phyloP scores from a whole-genome alignment of 2,329 filamentous ascomycete species.

The Cercospora citrullina region DNA sequence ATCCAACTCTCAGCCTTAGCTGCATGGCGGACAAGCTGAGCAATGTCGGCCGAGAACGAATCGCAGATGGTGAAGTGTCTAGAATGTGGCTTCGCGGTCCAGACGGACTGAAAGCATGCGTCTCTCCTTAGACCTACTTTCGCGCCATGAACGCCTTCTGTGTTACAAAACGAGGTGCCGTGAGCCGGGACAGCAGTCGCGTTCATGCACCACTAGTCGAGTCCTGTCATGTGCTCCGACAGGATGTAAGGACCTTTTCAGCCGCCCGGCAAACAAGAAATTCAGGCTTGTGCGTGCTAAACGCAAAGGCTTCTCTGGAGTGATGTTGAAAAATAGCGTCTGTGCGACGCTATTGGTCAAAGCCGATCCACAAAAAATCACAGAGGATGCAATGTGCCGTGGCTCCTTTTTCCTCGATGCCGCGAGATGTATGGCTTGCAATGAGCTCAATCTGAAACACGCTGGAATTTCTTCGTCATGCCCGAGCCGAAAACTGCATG shows the following conservation, averaged over 20 bases:
- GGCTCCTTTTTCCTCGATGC: slow-evolving; percentile 1
- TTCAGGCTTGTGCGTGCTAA: slow-evolving; percentile 3
- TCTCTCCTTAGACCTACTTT: slow-evolving; percentile 4
- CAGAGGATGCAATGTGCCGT: slow-evolving; percentile 2
- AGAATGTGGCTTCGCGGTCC: background rate
- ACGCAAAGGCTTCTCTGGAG: background rate
- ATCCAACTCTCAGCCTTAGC: background rate
- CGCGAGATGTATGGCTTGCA: slow-evolving; percentile 7
- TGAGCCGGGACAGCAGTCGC: slow-evolving; percentile 7
- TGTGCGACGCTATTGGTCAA: slow-evolving; percentile 6
- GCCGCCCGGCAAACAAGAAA: slow-evolving; percentile 5
- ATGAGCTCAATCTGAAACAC: slow-evolving; percentile 4
- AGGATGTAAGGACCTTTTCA: background rate
- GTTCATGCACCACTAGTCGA: slow-evolving; percentile 10
- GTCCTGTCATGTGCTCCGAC: background rate
- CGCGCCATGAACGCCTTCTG: background rate
- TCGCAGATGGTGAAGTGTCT: background rate
- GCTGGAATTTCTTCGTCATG: background rate
- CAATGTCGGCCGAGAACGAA: slow-evolving; percentile 6
- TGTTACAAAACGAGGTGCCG: slow-evolving; percentile 5
- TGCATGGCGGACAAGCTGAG: slow-evolving; percentile 1
- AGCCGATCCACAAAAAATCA: slow-evolving; percentile 4
- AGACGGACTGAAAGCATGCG: slow-evolving; percentile 4
- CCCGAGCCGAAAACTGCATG: slow-evolving; percentile 5
- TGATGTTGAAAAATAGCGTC: slow-evolving; percentile 9